Evolutionary conservation across 306 rosid genomes (phyloP).

Genomic region (Heteromeles arbutifolia): DNA sequence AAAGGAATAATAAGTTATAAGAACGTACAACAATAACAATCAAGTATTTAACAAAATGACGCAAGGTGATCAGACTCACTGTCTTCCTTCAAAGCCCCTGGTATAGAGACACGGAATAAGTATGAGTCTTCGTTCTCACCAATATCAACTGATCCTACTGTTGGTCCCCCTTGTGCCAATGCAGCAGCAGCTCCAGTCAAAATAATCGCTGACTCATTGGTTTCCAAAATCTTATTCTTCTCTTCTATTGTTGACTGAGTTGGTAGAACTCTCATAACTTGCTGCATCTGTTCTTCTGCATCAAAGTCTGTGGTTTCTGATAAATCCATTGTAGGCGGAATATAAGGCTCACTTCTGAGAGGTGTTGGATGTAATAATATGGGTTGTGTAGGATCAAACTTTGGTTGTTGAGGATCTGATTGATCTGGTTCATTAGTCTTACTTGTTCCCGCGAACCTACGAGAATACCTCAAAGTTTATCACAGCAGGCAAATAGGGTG

Average conservation of each 20-base stretch:
- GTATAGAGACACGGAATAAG: constrained; percentile 71
- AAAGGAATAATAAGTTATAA: not conserved
- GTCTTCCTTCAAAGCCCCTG: constrained; percentile 78
- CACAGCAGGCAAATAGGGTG: not conserved
- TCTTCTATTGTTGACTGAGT: constrained; percentile 46
- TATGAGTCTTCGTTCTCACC: constrained; percentile 68
- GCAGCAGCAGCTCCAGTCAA: constrained; percentile 79
- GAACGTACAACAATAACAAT: not conserved
- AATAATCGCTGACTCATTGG: constrained; percentile 45
- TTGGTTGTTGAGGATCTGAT: constrained; percentile 22
- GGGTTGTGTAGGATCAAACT: not conserved
- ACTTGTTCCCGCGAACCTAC: constrained; percentile 12
- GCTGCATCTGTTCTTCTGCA: constrained; percentile 29
- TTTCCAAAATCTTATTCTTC: constrained; percentile 49
- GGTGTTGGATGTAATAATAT: constrained; percentile 31
- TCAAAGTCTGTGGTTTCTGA: constrained; percentile 25
- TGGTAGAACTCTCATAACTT: constrained; percentile 53
- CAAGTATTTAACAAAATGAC: not conserved
- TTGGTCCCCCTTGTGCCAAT: constrained; percentile 55
- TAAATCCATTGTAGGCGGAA: constrained; percentile 31
- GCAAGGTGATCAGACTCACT: constrained; percentile 45
- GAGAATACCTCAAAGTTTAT: constrained; percentile 4
- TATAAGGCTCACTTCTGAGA: constrained; percentile 36
- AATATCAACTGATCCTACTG: constrained; percentile 62
- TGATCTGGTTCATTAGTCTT: constrained; percentile 14